phyloP scores from a whole-genome alignment of 805 yeast genomes.

The Millerozyma acaciae region DNA sequence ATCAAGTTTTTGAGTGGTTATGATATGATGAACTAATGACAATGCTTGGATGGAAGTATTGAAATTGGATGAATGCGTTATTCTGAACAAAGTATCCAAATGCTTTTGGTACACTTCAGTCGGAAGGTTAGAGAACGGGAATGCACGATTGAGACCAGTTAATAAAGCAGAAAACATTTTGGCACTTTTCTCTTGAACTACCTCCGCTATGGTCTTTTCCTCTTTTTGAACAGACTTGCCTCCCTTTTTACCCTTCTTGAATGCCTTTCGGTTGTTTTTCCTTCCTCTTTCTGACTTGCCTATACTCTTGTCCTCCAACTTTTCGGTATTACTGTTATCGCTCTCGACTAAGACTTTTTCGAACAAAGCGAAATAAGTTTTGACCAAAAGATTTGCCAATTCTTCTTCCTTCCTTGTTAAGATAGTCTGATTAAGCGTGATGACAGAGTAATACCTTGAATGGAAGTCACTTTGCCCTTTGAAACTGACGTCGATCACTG shows the following conservation, averaged over 20 bases:
- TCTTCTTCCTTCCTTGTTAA: slow-evolving; percentile 70
- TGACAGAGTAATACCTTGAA: slow-evolving; percentile 80
- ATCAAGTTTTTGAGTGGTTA: slow-evolving; percentile 53
- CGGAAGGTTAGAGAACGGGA: slow-evolving; percentile 81
- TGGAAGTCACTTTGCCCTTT: slow-evolving; percentile 74
- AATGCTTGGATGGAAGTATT: slow-evolving; percentile 92
- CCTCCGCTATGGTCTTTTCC: slow-evolving; percentile 60
- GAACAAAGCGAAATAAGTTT: slow-evolving; percentile 81
- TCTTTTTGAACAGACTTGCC: slow-evolving; percentile 67
- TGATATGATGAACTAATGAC: slow-evolving; percentile 77
- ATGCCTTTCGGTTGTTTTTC: slow-evolving; percentile 55
- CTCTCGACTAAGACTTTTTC: slow-evolving; percentile 75
- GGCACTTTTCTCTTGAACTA: slow-evolving; percentile 73
- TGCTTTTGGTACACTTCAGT: slow-evolving; percentile 69
- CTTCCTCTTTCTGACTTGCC: slow-evolving; percentile 59
- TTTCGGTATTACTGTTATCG: slow-evolving; percentile 43
- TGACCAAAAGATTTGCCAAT: slow-evolving; percentile 79
- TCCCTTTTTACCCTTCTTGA: slow-evolving; percentile 83
- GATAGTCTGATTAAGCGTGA: slow-evolving; percentile 90
- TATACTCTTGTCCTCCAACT: slow-evolving; percentile 33
- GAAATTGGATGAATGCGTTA: slow-evolving; percentile 91
- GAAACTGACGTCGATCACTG: slow-evolving; percentile 77
- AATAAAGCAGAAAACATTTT: slow-evolving; percentile 84
- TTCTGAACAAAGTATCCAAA: slow-evolving; percentile 77
- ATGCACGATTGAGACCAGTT: slow-evolving; percentile 94